phyloP scores from a whole-genome alignment of 2,329 filamentous ascomycete species.

The Venturia carpophila region DNA sequence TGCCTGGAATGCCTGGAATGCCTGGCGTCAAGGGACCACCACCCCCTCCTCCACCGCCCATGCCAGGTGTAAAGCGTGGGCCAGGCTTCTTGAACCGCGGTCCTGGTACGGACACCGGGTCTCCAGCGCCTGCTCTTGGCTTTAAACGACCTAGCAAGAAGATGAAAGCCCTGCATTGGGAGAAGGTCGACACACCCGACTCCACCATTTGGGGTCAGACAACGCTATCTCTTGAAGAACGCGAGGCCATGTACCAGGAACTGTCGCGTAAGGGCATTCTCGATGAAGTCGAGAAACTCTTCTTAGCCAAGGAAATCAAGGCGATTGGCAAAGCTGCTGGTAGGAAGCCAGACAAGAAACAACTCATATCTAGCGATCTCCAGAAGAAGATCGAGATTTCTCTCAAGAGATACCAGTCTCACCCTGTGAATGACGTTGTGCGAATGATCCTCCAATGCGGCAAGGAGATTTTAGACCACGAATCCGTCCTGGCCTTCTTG shows the following conservation, averaged over 20 bases:
- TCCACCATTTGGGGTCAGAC: conserved; percentile 92
- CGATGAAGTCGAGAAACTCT: conserved; percentile 95
- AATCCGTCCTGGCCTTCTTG: conserved; percentile 92
- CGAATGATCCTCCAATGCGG: conserved; percentile 96
- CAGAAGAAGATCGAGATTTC: conserved; percentile 89
- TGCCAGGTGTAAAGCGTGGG: conserved; percentile 51
- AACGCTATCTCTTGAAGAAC: conserved; percentile 67
- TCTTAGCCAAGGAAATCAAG: conserved; percentile 96
- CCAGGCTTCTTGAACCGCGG: conserved; percentile 55
- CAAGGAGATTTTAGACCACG: conserved; percentile 75
- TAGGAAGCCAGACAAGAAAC: conserved; percentile 93
- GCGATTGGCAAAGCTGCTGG: conserved; percentile 59
- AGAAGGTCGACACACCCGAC: conserved; percentile 89
- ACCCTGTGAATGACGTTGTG: conserved; percentile 74
- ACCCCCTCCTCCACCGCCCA: conserved; percentile 57
- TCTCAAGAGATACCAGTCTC: conserved; percentile 84
- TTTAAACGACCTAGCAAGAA: conserved; percentile 95
- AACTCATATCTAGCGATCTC: conserved; percentile 85
- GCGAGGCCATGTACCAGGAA: conserved; percentile 93
- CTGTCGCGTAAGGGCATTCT: conserved; percentile 90
- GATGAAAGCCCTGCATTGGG: conserved; percentile 98
- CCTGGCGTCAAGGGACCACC: conserved; percentile 42
- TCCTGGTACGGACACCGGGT: conserved; percentile 43
- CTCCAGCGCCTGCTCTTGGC: conserved; percentile 57
- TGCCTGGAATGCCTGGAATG: conserved; percentile 18